Conservation (phyloP, 2,329 filamentous ascomycete species). For the Westerdykella aurantiaca region DNA sequence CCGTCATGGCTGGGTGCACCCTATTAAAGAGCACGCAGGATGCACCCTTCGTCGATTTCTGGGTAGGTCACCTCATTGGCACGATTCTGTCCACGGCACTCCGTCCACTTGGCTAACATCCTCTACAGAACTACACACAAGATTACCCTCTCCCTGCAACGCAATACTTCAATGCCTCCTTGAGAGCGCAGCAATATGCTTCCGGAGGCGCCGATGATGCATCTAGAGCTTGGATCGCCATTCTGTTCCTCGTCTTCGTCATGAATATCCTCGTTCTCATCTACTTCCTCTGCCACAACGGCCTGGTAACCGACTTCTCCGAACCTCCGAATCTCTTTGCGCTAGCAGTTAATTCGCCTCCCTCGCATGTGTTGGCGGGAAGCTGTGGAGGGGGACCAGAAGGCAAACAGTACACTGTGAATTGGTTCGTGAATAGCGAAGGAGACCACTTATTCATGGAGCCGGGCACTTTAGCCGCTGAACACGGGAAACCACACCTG, state of each 20-base stretch:
- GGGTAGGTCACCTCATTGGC: slow-evolving; percentile 18
- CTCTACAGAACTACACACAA: slow-evolving; percentile 39
- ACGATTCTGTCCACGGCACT: background rate
- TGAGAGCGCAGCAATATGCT: slow-evolving; percentile 64
- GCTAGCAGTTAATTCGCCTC: slow-evolving; percentile 61
- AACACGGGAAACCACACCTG: slow-evolving; percentile 3
- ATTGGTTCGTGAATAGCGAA: slow-evolving; percentile 44
- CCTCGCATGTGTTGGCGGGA: slow-evolving; percentile 47
- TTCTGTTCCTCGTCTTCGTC: slow-evolving; percentile 60
- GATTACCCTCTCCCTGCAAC: slow-evolving; percentile 37
- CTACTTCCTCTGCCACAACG: slow-evolving; percentile 56
- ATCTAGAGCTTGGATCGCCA: slow-evolving; percentile 61
- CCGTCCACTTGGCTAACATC: background rate
- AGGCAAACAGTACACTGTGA: slow-evolving; percentile 44
- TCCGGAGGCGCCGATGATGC: slow-evolving; percentile 57
- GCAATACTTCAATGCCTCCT: slow-evolving; percentile 58
- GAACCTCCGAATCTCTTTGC: slow-evolving; percentile 72
- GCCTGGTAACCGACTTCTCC: slow-evolving; percentile 70
- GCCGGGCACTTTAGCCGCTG: slow-evolving; percentile 23
- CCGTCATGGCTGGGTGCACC: slow-evolving; percentile 63
- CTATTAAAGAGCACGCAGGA: slow-evolving; percentile 56
- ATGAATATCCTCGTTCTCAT: slow-evolving; percentile 61
- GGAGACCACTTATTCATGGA: slow-evolving; percentile 52
- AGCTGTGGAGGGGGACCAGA: slow-evolving; percentile 53
- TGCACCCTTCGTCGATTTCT: slow-evolving; percentile 54